Percentiles rank a stretch among this genome's conserved stretches.
Conservation (phyloP, 345 rosid species). For the Euphorbia peplus region DNA sequence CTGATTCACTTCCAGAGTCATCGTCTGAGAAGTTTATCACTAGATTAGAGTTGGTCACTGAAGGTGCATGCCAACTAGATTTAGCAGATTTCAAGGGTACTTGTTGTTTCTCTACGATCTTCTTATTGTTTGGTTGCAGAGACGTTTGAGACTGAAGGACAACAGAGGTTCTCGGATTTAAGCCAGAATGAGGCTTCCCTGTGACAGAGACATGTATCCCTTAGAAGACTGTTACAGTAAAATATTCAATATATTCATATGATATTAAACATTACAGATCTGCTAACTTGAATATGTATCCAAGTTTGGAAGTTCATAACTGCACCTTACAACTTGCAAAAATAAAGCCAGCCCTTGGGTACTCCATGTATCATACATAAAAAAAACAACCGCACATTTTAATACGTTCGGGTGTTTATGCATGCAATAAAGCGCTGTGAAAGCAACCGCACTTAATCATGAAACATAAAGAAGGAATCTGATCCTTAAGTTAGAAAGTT, state of each 20-base stretch:
- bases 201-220: conserved; percentile 15
- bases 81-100: conserved; percentile 33
- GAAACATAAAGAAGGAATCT: neutral
- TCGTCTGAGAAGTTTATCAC: conserved; percentile 89
- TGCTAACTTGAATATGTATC: neutral
- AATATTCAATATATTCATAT: neutral
- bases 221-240: neutral
- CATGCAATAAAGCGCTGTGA: neutral
- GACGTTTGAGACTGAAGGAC: conserved; percentile 23
- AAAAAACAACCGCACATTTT: neutral
- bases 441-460: neutral
- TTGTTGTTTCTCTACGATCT: conserved; percentile 43
- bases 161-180: conserved; percentile 24
- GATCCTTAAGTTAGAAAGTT: neutral
- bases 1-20: conserved; percentile 82
- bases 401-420: neutral
- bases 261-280: neutral
- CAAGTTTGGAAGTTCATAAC: no score
- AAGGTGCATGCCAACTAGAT: conserved; percentile 40
- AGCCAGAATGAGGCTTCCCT: conserved; percentile 43
- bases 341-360: neutral
- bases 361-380: neutral
- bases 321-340: neutral
- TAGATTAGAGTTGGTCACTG: conserved; percentile 48
- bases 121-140: conserved; percentile 34